Evolutionary conservation across 2,329 filamentous ascomycete species (phyloP), one percentile per base, ranked within the genome.

Genomic region (Hymenoscyphus linearis): DNA sequence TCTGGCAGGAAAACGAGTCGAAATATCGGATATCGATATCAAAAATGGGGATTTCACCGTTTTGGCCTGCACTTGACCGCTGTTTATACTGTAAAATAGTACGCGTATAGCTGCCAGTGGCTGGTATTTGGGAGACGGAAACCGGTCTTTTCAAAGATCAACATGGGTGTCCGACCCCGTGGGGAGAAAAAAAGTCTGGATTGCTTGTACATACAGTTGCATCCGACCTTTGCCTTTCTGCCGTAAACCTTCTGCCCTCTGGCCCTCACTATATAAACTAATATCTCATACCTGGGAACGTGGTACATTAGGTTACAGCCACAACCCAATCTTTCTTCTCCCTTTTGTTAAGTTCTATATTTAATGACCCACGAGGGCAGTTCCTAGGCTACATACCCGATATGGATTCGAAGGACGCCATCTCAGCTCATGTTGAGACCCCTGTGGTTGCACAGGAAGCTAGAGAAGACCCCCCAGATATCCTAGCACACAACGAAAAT

Each of bases 371-470:
- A 34, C 14, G 22, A 60, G 50, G 58, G 52, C 50, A 26, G 10
- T 36, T 47, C 35, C 58, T 12, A 55, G 27, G 16, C n/a, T 13
- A 14, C 55, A 57, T 12, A 22, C 37, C 37, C 7, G 13, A 25
- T 34, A 58, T 58, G 58, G 50, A 44, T 18, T 22, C 34, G 16
- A 60, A 62, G 53, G 57, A 64, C 44, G 54, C 58, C 12, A 64
- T 61, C 27, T 59, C 57, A 14, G 57, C 53, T 60, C 62, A 64
- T 57, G 62, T 64, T 12, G 59, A 61, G 52, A 59, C 50, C 34
- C 27, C 55, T 35, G 14, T 44, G 4, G n/a, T 36, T n/a, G 44
- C 54, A 31, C 47, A 31, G 27, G 22, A 44, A 4, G 36, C 37
- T 31, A 62, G 18, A 53, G 50, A 60, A 26, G 22, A 64, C 26